phyloP scores from a whole-genome alignment of 2,329 filamentous ascomycete species.

The Stachybotrys chartarum region DNA sequence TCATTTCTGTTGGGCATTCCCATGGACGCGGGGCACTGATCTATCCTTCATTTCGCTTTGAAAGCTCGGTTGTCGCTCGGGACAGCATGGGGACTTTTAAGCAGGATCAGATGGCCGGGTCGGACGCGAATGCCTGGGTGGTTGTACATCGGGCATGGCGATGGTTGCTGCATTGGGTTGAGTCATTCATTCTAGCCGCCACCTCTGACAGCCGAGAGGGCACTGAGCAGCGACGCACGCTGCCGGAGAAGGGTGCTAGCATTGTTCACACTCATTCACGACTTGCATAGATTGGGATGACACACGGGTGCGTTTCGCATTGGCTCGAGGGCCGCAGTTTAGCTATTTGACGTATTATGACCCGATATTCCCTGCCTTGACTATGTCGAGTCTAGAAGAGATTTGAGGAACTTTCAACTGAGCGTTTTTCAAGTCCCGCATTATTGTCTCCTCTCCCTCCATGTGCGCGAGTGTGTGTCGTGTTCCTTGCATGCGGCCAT shows the following conservation, averaged over 20 bases:
- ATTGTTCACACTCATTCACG: background rate
- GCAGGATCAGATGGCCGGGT: background rate
- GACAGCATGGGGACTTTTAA: constrained; percentile 3
- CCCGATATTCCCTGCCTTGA: background rate
- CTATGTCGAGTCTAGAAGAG: background rate
- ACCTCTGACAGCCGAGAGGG: background rate
- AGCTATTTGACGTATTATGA: background rate
- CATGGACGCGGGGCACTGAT: constrained; percentile 9
- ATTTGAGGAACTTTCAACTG: background rate
- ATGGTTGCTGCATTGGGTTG: constrained; percentile 6
- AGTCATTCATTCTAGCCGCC: constrained; percentile 7
- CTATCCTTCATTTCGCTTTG: constrained; percentile 7
- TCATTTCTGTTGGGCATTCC: constrained; percentile 6
- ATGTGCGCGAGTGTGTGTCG: too few relatives aligned
- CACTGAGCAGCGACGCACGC: background rate
- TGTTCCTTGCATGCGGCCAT: background rate
- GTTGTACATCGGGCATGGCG: constrained; percentile 14
- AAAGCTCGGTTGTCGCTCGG: constrained; percentile 8
- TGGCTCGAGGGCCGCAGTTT: background rate
- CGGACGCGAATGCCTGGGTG: background rate
- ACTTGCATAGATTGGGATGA: background rate
- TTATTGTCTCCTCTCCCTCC: background rate
- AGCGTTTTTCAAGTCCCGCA: background rate
- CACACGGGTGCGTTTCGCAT: background rate
- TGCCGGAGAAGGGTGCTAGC: background rate